Conservation (phyloP, 1,139 yeast genomes). For the Citeromyces siamensis region DNA sequence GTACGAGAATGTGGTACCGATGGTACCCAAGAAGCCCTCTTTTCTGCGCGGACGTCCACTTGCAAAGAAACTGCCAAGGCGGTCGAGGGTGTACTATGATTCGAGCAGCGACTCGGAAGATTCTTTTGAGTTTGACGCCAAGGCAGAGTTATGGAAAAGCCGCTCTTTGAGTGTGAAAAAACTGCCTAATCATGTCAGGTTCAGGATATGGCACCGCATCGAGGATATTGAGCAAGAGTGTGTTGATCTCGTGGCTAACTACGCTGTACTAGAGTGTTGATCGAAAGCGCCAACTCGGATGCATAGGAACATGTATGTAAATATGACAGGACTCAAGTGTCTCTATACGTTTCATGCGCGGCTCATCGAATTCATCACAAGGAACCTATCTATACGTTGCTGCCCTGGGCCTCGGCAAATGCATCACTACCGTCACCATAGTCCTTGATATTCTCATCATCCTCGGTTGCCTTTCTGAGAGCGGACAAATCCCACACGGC, state of each 20-base stretch:
- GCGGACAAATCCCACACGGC: constrained; percentile 66
- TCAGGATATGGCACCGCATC: constrained; percentile 19
- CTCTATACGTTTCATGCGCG: not conserved
- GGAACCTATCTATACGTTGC: constrained; percentile 1
- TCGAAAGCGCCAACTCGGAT: too few species aligned
- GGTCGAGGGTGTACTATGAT: not conserved
- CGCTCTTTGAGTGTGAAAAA: constrained; percentile 26
- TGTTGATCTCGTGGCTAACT: too few species aligned
- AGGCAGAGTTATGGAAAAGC: constrained; percentile 36
- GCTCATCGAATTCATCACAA: constrained; percentile 4
- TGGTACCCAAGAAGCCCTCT: constrained; percentile 4
- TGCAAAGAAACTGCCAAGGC: not conserved
- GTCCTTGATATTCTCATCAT: constrained; percentile 32
- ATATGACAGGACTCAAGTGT: too few species aligned
- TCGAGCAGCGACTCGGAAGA: not conserved
- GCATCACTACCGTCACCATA: constrained; percentile 39
- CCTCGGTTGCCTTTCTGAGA: constrained; percentile 31
- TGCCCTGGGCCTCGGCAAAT: constrained; percentile 18
- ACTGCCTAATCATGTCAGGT: constrained; percentile 23
- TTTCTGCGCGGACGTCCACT: constrained; percentile 2
- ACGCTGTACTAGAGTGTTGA: too few species aligned
- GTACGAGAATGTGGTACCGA: constrained; percentile 2
- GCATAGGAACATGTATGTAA: too few species aligned
- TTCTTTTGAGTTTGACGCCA: constrained; percentile 16
- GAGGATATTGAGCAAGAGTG: constrained; percentile 8